Conservation (phyloP, 2,329 filamentous ascomycete genomes). For the Aaosphaeria arxii region DNA sequence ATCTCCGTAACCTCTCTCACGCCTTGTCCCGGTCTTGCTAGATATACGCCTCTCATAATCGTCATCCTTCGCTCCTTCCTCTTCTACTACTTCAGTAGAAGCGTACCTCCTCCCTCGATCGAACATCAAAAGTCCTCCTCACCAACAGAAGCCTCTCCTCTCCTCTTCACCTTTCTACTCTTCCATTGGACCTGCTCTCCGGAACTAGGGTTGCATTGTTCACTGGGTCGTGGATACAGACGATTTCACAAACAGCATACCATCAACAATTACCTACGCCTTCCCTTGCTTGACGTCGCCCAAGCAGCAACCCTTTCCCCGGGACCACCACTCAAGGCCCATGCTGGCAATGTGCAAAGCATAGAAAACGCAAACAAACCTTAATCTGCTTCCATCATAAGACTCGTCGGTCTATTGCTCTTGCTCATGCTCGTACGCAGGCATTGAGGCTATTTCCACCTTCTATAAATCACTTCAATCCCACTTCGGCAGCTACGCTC, state of each 20-base stretch:
- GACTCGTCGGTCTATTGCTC: too few relatives aligned
- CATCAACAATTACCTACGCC: constrained; percentile 19
- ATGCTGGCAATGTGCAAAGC: neutral
- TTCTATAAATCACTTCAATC: constrained; percentile 1
- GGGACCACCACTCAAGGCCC: neutral
- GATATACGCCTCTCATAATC: neutral
- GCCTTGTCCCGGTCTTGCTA: neutral
- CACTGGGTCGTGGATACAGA: constrained; percentile 18
- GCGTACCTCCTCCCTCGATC: constrained; percentile 3
- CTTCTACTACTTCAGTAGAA: neutral
- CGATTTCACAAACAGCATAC: constrained; percentile 8
- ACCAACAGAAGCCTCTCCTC: neutral
- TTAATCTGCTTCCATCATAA: too few relatives aligned
- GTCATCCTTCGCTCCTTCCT: neutral
- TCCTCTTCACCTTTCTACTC: neutral
- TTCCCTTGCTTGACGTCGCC: constrained; percentile 30
- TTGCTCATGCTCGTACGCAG: constrained; percentile 1
- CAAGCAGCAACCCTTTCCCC: neutral
- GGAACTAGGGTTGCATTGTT: constrained; percentile 29
- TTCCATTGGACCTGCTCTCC: constrained; percentile 9
- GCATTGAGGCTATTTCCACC: constrained; percentile 8
- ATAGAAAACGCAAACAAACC: too few relatives aligned
- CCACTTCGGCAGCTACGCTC: neutral
- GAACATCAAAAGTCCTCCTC: constrained; percentile 1
- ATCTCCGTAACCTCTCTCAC: neutral